Conservation (phyloP, 331 rosid species). For the Malus hybrid region DNA sequence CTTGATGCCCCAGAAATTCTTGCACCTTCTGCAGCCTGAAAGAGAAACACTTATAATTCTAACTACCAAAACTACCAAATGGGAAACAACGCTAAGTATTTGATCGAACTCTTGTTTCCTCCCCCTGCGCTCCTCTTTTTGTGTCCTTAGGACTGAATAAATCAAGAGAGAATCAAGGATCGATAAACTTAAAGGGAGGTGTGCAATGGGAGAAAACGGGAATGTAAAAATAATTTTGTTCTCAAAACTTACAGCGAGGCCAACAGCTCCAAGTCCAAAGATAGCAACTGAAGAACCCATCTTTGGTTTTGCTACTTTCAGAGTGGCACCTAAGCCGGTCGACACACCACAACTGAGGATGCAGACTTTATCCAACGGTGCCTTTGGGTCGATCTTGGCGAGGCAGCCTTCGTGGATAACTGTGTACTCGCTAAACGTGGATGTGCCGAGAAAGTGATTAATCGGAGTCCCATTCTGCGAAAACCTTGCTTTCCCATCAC, state of each 20-base stretch:
- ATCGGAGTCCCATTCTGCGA: constrained; percentile 23
- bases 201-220: too few species aligned
- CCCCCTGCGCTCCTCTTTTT: too few species aligned
- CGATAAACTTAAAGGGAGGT: too few species aligned
- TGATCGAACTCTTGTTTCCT: too few species aligned
- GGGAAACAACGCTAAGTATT: background rate
- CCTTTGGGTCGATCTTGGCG: constrained; percentile 18
- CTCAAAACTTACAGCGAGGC: constrained; percentile 24
- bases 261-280: constrained; percentile 39
- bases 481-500: constrained; percentile 28
- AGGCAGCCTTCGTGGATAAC: constrained; percentile 32
- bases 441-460: constrained; percentile 26
- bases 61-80: too few species aligned
- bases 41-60: background rate
- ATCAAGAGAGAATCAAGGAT: too few species aligned
- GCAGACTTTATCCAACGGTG: constrained; percentile 29
- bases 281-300: constrained; percentile 23
- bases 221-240: too few species aligned
- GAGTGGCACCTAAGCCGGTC: constrained; percentile 31
- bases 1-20: constrained; percentile 38
- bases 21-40: constrained; percentile 49
- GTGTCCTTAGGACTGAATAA: too few species aligned
- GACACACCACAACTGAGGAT: constrained; percentile 31
- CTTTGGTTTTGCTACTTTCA: constrained; percentile 33
- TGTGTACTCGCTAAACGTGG: constrained; percentile 33